A percentile compares a stretch with the other conserved stretches of the same genome.
phyloP scores from a whole-genome alignment of 495 filamentous ascomycete genomes.

The Aspergillus baeticus region DNA sequence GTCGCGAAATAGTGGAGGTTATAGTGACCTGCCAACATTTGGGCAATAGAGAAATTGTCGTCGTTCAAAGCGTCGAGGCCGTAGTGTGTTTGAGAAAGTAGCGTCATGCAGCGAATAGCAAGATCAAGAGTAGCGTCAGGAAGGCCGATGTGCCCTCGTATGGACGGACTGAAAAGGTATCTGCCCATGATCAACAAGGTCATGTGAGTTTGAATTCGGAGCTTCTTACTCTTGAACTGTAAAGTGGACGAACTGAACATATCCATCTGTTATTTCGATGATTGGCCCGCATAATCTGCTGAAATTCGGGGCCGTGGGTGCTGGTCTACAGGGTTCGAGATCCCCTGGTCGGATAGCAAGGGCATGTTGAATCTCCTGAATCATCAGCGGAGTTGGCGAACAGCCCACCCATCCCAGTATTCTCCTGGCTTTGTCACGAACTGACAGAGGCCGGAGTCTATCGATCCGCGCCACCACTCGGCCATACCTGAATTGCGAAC shows the following conservation, averaged over 20 bases:
- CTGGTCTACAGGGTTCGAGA: not conserved
- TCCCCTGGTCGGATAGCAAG: not conserved
- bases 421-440: not conserved
- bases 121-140: not conserved
- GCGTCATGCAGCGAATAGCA: not conserved
- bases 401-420: slow-evolving; percentile 4
- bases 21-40: not conserved
- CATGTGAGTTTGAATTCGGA: no score
- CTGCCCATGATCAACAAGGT: not conserved
- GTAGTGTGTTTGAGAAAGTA: not conserved
- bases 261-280: not conserved
- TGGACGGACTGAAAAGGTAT: not conserved
- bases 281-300: not conserved
- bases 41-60: not conserved
- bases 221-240: not conserved
- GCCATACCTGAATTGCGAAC: not conserved
- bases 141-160: not conserved
- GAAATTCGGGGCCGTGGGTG: not conserved
- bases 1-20: slow-evolving; percentile 2
- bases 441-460: not conserved
- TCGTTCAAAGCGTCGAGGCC: not conserved
- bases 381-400: not conserved
- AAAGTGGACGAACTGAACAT: slow-evolving; percentile 3
- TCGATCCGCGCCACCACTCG: not conserved
- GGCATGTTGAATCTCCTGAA: not conserved